Evolutionary conservation across 148 eudicot species (phyloP).

Genomic region (Rhododendron griersonianum): DNA sequence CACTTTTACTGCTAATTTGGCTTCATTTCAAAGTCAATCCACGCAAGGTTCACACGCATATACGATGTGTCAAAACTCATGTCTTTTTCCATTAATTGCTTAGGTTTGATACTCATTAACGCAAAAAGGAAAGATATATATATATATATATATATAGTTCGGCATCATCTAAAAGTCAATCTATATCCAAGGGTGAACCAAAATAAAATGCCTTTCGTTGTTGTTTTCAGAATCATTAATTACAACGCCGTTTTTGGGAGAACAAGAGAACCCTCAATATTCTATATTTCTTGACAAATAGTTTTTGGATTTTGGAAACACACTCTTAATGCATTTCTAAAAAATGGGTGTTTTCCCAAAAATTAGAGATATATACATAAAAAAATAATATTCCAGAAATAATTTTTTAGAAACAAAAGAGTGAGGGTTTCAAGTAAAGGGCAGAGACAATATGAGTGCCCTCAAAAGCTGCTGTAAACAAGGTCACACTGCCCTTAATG

Average conservation of each 20-base stretch:
- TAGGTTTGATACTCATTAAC: not conserved
- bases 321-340: not conserved
- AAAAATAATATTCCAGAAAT: not conserved
- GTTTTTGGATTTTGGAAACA: not conserved
- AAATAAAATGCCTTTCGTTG: not conserved
- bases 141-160: not conserved
- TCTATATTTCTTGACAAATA: not conserved
- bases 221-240: not conserved
- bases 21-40: conserved; percentile 2
- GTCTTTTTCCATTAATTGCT: not conserved
- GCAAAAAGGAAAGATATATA: not conserved
- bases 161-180: not conserved
- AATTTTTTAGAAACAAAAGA: not conserved
- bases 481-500: not conserved
- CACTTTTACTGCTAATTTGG: not conserved
- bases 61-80: not conserved
- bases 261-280: not conserved
- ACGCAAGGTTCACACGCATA: not conserved
- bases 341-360: not conserved
- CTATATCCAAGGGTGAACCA: not conserved
- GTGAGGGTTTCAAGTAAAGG: not conserved
- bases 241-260: not conserved
- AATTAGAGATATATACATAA: too few species aligned
- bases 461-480: not conserved
- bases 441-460: not conserved